Evolutionary conservation across 2,329 filamentous ascomycete species (phyloP).

Genomic region (Gaeumannomyces tritici): DNA sequence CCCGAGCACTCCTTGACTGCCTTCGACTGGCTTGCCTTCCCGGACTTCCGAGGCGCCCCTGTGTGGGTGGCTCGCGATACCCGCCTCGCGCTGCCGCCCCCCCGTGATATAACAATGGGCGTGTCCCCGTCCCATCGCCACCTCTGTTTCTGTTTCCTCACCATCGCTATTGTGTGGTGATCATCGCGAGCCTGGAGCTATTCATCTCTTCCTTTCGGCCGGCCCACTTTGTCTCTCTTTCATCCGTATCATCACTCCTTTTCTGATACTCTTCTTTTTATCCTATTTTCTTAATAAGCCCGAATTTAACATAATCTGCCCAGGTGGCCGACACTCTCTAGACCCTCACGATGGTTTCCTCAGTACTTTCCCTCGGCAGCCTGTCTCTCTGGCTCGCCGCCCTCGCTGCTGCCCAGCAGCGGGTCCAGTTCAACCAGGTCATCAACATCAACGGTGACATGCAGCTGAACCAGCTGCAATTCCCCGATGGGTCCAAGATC

Average conservation of each 20-base stretch:
- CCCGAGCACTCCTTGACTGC: not conserved
- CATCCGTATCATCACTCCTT: not conserved
- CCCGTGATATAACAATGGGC: not conserved
- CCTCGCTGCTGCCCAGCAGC: not conserved
- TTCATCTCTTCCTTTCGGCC: not conserved
- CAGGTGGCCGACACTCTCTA: constrained; percentile 3
- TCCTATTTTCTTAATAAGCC: not conserved
- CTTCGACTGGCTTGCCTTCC: not conserved
- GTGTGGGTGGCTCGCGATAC: not conserved
- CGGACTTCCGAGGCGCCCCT: not conserved
- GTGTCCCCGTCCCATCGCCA: not conserved
- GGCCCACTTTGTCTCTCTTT: not conserved
- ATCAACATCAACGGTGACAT: constrained; percentile 4
- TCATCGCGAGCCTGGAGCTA: constrained; percentile 1
- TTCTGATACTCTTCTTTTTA: no score
- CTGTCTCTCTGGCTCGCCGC: not conserved
- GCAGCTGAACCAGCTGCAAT: not conserved
- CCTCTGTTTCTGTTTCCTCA: not conserved
- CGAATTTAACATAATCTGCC: not conserved
- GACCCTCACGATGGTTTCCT: not conserved
- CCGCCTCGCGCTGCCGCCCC: no score
- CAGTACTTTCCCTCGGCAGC: not conserved
- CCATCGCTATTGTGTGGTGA: not conserved
- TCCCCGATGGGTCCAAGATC: constrained; percentile 3
- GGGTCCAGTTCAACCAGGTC: constrained; percentile 2